Conservation (phyloP, 306 rosid genomes). For the Neltuma alba region DNA sequence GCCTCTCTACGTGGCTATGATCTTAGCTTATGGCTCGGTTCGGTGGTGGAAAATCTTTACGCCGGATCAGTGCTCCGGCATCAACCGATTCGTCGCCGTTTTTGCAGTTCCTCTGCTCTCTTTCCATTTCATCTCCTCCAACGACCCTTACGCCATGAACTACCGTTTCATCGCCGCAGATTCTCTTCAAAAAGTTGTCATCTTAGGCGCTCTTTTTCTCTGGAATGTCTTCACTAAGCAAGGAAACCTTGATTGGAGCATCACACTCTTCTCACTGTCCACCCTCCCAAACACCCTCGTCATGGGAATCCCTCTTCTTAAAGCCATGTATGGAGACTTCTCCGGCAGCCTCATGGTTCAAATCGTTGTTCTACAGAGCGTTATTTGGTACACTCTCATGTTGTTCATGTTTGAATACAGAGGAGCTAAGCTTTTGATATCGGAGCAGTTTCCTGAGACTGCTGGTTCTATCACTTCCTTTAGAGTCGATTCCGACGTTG, state of each 20-base stretch:
- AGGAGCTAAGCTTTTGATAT: conserved; percentile 64
- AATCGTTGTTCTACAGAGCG: conserved; percentile 65
- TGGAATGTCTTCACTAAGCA: conserved; percentile 41
- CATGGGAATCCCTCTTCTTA: conserved; percentile 73
- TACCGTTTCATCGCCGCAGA: conserved; percentile 32
- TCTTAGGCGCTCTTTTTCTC: neutral
- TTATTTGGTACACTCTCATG: conserved; percentile 76
- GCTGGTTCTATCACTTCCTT: conserved; percentile 63
- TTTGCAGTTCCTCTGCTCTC: conserved; percentile 38
- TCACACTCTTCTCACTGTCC: conserved; percentile 71
- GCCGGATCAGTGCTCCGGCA: conserved; percentile 37
- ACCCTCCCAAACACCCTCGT: conserved; percentile 85
- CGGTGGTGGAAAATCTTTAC: conserved; percentile 55
- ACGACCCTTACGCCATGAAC: conserved; percentile 43
- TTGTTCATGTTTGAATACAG: conserved; percentile 73
- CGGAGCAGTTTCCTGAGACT: conserved; percentile 67
- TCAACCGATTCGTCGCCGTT: conserved; percentile 38
- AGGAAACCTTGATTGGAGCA: conserved; percentile 67
- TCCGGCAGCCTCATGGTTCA: conserved; percentile 71
- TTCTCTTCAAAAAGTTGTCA: conserved; percentile 39
- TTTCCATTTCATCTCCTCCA: conserved; percentile 23
- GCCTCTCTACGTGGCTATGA: conserved; percentile 42
- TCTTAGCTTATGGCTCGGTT: conserved; percentile 37
- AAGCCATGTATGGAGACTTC: conserved; percentile 81
- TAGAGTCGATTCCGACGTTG: conserved; percentile 62